Percentiles rank a stretch among this genome's conserved stretches.
phyloP scores from a whole-genome alignment of 441 rosid species.

The Erysimum pusillum region DNA sequence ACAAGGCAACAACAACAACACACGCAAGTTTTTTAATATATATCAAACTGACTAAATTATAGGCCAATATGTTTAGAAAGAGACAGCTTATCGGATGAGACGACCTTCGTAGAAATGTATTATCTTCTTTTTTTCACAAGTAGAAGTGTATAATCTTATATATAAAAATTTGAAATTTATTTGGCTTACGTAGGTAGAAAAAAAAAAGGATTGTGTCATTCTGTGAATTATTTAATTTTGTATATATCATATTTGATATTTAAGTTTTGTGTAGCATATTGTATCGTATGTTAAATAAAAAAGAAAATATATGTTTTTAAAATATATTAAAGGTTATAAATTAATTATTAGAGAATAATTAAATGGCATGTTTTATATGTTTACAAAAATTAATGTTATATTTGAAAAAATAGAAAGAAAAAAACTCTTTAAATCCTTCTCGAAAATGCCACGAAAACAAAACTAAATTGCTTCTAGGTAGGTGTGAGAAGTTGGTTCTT shows the following conservation, averaged over 20 bases:
- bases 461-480: neutral
- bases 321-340: too few species aligned
- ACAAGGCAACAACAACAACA: slow-evolving; percentile 30
- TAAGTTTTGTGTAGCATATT: neutral
- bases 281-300: neutral
- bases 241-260: neutral
- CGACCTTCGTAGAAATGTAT: slow-evolving; percentile 9
- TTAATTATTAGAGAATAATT: neutral
- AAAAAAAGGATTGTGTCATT: neutral
- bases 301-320: too few species aligned
- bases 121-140: neutral
- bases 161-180: neutral
- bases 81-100: neutral
- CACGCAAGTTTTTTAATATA: slow-evolving; percentile 16
- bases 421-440: neutral
- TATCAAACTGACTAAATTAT: slow-evolving; percentile 19
- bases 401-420: neutral
- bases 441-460: neutral
- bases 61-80: neutral
- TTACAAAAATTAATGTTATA: neutral
- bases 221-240: neutral
- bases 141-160: neutral
- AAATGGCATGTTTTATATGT: neutral
- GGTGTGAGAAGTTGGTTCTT: neutral
- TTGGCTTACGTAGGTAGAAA: slow-evolving; percentile 1